A percentile compares a stretch with the other conserved stretches of the same genome.
Evolutionary conservation across 148 eudicot species (phyloP).

Genomic region (Cornus suecica): DNA sequence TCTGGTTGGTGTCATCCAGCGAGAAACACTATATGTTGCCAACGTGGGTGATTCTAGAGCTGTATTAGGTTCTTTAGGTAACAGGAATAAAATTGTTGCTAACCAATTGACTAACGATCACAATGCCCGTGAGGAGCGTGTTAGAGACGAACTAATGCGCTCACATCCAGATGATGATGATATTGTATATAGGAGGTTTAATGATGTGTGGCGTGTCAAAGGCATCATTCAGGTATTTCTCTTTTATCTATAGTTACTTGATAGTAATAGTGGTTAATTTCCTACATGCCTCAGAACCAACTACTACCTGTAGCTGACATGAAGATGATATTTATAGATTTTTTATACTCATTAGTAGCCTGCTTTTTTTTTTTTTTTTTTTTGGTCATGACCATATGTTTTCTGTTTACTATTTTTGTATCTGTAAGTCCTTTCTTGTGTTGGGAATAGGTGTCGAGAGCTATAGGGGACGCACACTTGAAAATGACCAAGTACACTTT

Average conservation of each 20-base stretch:
- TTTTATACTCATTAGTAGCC: no score
- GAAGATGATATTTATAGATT: slow-evolving; percentile 9
- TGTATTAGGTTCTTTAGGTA: slow-evolving; percentile 47
- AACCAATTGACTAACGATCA: slow-evolving; percentile 68
- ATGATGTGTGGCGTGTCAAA: slow-evolving; percentile 74
- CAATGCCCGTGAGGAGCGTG: slow-evolving; percentile 54
- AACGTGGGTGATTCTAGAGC: slow-evolving; percentile 89
- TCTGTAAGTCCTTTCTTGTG: no score
- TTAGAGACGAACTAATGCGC: slow-evolving; percentile 50
- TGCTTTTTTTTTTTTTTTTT: no score
- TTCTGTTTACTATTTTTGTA: no score
- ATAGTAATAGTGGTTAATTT: no score
- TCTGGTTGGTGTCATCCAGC: slow-evolving; percentile 68
- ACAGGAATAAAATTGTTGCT: no score
- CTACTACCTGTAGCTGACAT: no score
- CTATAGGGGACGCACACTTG: slow-evolving; percentile 40
- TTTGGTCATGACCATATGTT: no score
- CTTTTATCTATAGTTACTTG: no score
- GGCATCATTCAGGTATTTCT: slow-evolving; percentile 93
- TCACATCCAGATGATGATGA: slow-evolving; percentile 60
- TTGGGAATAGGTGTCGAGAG: slow-evolving; percentile 28
- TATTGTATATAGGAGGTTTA: slow-evolving; percentile 49
- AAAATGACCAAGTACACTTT: slow-evolving; percentile 23
- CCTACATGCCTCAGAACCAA: no score
- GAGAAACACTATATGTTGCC: slow-evolving; percentile 55